Evolutionary conservation across 73 alveolate genomes (phyloP), one percentile per base, ranked within the genome.

Genomic region (Tetrahymena borealis): DNA sequence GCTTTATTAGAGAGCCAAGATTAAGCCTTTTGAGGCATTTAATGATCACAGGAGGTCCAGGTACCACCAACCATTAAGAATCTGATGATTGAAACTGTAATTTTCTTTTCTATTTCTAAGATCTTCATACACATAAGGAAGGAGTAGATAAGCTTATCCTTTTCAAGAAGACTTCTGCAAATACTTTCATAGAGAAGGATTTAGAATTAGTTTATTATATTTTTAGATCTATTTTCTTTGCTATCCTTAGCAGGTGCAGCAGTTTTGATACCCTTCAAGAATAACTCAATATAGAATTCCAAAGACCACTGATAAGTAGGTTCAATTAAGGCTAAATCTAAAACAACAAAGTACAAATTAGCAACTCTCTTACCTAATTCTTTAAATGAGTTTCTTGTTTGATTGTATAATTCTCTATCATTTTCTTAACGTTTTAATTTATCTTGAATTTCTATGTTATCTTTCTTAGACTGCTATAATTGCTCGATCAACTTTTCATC

Each of bases 51-150:
- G 78, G 95, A 98, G 42, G 97, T 96, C 90, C 97, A 97, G 15
- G 99, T 96, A 2, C 99, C 99, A 33, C 99, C 99, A 32, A 99
- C 98, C 96, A 98, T 98, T 40, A 98, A 92, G 96, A 97, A 98
- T 95, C 99, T 97, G 15, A 95, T 94, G 79, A 97, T 99, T 31
- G 33, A 35, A 38, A 91, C 94, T 40, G 95, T 94, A 0, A 96
- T 79, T 36, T 95, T 96, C 16, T 93, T 94, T 43, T 96, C 95
- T 78, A 95, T 97, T 31, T 96, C 97, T 97, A 96, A 95, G 13
- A 96, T 97, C 78, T 98, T 98, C 96, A 98, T 93, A 92, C 98
- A 95, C 95, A 98, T 91, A 40, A 97, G 90, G 94, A 97, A 97
- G 91, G 99, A 97, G 96, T 96, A 97, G 40, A 98, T 94, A 24